Evolutionary conservation across 2,329 filamentous ascomycete genomes (phyloP).

Genomic region (Gnomoniopsis sp.): DNA sequence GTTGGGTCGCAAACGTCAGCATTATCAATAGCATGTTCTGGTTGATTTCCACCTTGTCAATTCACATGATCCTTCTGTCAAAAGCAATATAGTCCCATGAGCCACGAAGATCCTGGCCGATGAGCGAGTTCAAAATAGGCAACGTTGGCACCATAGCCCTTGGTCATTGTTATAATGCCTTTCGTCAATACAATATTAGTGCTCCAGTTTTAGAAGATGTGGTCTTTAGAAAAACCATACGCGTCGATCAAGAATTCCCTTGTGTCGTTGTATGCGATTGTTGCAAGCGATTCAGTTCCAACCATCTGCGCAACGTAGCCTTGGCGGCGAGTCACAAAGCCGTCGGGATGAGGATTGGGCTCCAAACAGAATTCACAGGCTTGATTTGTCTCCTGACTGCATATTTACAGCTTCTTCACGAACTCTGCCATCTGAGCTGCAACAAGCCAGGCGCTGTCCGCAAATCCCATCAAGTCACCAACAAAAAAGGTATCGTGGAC

Average conservation of each 20-base stretch:
- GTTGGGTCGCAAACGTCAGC: background rate
- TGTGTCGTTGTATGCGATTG: background rate
- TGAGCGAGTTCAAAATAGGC: background rate
- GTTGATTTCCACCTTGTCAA: background rate
- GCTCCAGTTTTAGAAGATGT: background rate
- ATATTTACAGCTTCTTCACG: background rate
- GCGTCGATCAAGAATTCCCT: background rate
- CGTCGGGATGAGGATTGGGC: no score
- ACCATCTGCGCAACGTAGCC: background rate
- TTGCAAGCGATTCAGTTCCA: background rate
- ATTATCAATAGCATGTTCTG: background rate
- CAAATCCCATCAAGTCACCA: conserved; percentile 36
- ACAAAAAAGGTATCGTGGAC: conserved; percentile 42
- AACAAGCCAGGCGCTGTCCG: conserved; percentile 19
- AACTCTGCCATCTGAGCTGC: background rate
- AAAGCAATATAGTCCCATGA: background rate
- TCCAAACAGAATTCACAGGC: no score
- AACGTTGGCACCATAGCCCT: background rate
- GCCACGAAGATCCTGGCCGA: background rate
- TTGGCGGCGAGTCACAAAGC: no score
- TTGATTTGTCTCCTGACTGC: no score
- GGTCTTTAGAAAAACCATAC: background rate
- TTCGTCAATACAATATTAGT: background rate
- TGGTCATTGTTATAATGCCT: background rate
- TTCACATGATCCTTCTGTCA: background rate